Percentiles rank a stretch among this genome's conserved stretches.
Evolutionary conservation across 306 rosid species (phyloP).

Genomic region (Castanopsis chinensis): DNA sequence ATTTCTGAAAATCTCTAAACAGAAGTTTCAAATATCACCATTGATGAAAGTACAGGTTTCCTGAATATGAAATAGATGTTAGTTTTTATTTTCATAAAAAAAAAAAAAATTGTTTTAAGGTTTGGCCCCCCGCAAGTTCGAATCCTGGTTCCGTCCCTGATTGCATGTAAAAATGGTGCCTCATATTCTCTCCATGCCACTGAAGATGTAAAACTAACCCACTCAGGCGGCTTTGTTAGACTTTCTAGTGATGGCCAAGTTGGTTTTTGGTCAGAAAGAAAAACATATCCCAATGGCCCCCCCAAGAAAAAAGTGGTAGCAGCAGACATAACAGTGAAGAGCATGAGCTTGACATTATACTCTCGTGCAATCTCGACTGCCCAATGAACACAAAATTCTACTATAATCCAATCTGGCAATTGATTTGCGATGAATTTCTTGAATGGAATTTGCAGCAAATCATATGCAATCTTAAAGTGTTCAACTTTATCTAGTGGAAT

Average conservation of each 20-base stretch:
- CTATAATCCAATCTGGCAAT: slow-evolving; percentile 27
- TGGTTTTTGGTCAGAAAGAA: background rate
- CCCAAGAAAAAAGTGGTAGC: background rate
- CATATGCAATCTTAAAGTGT: slow-evolving; percentile 13
- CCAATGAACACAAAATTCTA: slow-evolving; percentile 17
- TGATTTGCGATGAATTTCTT: background rate
- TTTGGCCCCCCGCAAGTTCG: no score
- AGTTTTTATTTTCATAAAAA: no score
- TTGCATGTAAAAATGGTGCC: background rate
- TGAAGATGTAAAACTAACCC: slow-evolving; percentile 22
- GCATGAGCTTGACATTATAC: background rate
- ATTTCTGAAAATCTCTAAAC: no score
- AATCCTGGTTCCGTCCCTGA: no score
- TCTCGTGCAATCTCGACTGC: slow-evolving; percentile 5
- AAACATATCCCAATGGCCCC: background rate
- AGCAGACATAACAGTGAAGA: slow-evolving; percentile 3
- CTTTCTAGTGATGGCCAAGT: background rate
- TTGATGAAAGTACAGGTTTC: no score
- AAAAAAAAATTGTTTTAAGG: no score
- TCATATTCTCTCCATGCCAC: slow-evolving; percentile 9
- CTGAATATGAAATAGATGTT: no score
- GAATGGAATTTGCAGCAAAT: slow-evolving; percentile 2
- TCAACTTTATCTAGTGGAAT: slow-evolving; percentile 17
- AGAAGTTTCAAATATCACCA: no score
- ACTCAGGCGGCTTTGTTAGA: slow-evolving; percentile 7